Base-by-base conservation (phyloP, 768 basidiomycete genomes). In the Rhodotorula diobovata region DNA sequence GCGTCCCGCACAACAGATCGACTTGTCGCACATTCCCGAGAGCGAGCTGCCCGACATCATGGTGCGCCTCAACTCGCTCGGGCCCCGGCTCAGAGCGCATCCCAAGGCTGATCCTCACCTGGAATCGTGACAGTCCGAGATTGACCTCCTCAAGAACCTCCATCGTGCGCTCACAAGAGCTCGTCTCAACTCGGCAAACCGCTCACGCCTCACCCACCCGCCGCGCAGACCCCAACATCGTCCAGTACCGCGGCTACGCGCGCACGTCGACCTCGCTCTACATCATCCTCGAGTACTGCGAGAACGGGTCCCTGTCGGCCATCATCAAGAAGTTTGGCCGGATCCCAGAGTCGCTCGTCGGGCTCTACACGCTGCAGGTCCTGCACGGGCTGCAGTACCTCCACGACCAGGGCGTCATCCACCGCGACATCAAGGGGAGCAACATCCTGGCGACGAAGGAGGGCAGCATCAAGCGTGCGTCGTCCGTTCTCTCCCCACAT, bases 361-460 rank as follows among this genome's bases (percentile, higher is more conserved):
- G 91, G 0, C 91, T 97, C 25, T 98, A 97, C 82, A 91, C 97
- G 76, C 91, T 90, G 55, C 96, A 99, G 81, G 91, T 97, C 34
- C 85, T 99, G 41, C 90, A 95, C 77, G 96, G 96, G 2, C 85
- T 99, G 45, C 89, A 94, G 59, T 99, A 99, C 80, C 87, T 99
- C 30, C 96, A 99, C 79, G 95, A 98, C 76, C 95, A 98, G 83
- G 96, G 96, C 84, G 96, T 99, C 71, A 97, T 99, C 76, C 96
- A 99, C 80, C 86, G 96, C 43, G 96, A 99, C 78, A 98, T 99
- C 83, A 99, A 99, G 80, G 96, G 96, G 46, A 95, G 96, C 23
- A 99, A 99, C 75, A 96, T 99, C 78, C 84, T 99, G 56, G 97
- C 96, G 30, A 97, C 96, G 80, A 99, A 99, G 82, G 95, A 97